phyloP scores from a whole-genome alignment of 805 yeast genomes.

The Starmera dryadoides region DNA sequence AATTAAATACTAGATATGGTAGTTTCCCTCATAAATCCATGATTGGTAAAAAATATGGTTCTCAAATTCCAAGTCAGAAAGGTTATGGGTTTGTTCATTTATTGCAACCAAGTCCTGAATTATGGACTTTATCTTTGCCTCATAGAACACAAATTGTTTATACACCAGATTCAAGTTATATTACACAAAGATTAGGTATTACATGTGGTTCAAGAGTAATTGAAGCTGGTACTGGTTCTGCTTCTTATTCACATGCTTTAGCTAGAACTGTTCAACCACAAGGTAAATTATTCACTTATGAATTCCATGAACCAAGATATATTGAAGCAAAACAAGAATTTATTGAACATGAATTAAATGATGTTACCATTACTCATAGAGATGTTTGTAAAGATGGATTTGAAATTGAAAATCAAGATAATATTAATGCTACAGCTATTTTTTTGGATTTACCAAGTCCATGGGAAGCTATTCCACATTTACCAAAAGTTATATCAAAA shows the following conservation, averaged over 20 bases:
- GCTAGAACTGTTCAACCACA: conserved; percentile 55
- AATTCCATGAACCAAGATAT: conserved; percentile 83
- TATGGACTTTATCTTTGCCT: conserved; percentile 94
- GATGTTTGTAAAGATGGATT: conserved; percentile 92
- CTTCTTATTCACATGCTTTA: conserved; percentile 89
- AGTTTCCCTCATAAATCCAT: conserved; percentile 76
- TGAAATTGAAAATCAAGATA: conserved; percentile 33
- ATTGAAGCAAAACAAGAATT: conserved; percentile 76
- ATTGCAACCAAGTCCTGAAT: conserved; percentile 87
- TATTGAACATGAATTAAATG: conserved; percentile 56
- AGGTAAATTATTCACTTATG: conserved; percentile 77
- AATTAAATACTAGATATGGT: conserved; percentile 83
- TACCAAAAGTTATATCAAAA: conserved; percentile 46
- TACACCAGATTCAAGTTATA: conserved; percentile 90
- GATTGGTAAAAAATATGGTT: conserved; percentile 78
- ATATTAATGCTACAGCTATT: conserved; percentile 60
- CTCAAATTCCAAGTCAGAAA: conserved; percentile 69
- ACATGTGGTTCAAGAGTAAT: conserved; percentile 71
- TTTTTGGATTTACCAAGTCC: conserved; percentile 95
- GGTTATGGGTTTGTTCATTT: conserved; percentile 85
- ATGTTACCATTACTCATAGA: conserved; percentile 73
- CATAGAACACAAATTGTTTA: conserved; percentile 97
- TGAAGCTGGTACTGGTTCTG: conserved; percentile 98
- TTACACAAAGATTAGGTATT: conserved; percentile 73
- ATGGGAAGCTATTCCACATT: conserved; percentile 87